Evolutionary conservation across 148 eudicot genomes (phyloP), one percentile per base, ranked within the genome.

Genomic region (Spergularia bocconei): DNA sequence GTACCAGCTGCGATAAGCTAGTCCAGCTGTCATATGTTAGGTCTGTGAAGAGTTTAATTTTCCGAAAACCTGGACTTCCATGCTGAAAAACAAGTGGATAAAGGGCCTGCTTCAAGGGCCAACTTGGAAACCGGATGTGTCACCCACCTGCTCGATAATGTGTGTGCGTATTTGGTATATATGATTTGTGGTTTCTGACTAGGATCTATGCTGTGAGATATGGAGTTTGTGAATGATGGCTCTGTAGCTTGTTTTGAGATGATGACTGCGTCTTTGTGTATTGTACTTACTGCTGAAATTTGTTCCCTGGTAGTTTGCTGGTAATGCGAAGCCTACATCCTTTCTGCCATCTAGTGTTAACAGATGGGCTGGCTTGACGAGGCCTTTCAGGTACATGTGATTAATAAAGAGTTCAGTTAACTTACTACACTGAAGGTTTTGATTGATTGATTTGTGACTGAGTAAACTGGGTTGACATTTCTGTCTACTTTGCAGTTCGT

Each of bases 331-430:
- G n/a, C 60, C 74, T 6, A 47, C 79, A 44, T 70, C 59, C 39
- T 68, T 71, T 21, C 13, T 74, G 16, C 63, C 85, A 2, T 39
- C 75, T 51, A 74, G 60, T 15, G 69, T 50, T 17, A 25, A 63
- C 74, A 77, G 75, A 55, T 84, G 77, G 79, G 68, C 77, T 71
- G 71, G 39, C 60, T 67, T 82, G 58, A 63, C 80, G 0, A 82
- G 87, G 70, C 79, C 77, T 68, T 86, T 84, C 79, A 86, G 85
- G 89, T 86, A 82, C 19, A 15, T 39, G 6, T 25, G 10, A 25
- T 21, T 62, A 29, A 0, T 11, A 4, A 23, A 62, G 41, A 29
- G 66, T 56, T 17, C 10, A n/a, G 19, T 2, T 20, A 11, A 39
- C 44, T 10, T 20, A 7, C 21, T 59, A 20, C 33, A 2, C 11